Evolutionary conservation across 2,329 filamentous ascomycete species (phyloP).

Genomic region (Sporothrix pseudoabietina): DNA sequence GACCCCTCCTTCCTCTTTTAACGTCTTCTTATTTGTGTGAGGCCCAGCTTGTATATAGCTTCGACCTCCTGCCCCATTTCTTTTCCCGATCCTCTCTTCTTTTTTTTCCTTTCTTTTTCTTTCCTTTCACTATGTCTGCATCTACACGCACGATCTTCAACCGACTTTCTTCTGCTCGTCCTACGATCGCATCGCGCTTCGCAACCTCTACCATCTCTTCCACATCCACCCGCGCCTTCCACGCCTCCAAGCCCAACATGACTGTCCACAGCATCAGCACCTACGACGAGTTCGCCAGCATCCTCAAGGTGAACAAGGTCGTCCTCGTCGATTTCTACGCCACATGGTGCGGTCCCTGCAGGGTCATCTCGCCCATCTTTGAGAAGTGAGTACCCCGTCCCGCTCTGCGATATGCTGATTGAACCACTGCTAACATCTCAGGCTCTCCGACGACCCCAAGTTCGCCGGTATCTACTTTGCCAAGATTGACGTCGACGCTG

Average conservation of each 20-base stretch:
- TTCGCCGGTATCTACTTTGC: slow-evolving; percentile 67
- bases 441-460: slow-evolving; percentile 55
- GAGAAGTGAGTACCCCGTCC: slow-evolving; percentile 54
- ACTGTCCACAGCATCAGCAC: slow-evolving; percentile 32
- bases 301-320: slow-evolving; percentile 47
- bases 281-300: slow-evolving; percentile 42
- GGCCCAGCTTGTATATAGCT: slow-evolving; percentile 17
- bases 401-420: slow-evolving; percentile 24
- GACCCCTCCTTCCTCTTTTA: background rate
- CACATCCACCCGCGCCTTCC: slow-evolving; percentile 28
- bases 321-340: slow-evolving; percentile 87
- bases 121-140: slow-evolving; percentile 21
- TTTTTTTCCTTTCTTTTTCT: slow-evolving; percentile 5
- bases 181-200: background rate
- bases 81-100: slow-evolving; percentile 9
- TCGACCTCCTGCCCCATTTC: slow-evolving; percentile 12
- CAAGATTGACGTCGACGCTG: slow-evolving; percentile 89
- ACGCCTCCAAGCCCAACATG: slow-evolving; percentile 31
- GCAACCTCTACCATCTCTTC: background rate
- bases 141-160: slow-evolving; percentile 19
- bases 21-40: background rate
- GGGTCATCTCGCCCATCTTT: slow-evolving; percentile 78
- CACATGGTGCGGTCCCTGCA: slow-evolving; percentile 94
- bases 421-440: slow-evolving; percentile 39
- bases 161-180: slow-evolving; percentile 23